Conservation (phyloP, 371 early-diverging fungal species). For the Lichtheimia corymbifera region DNA sequence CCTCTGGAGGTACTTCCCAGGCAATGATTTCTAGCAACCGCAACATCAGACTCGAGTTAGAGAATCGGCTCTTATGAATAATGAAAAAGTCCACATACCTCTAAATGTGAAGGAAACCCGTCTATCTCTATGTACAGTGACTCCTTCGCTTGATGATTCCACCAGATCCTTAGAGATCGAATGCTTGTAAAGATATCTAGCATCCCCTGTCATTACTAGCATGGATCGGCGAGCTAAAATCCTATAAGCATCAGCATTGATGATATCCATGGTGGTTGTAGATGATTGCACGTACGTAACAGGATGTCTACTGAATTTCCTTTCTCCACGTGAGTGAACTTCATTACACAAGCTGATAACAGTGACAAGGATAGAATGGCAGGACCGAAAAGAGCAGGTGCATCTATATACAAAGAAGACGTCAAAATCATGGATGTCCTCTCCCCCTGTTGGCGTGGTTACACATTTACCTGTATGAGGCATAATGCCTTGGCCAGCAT, state of each 20-base stretch:
- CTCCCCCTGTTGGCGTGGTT: background rate
- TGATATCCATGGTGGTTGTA: too few species aligned
- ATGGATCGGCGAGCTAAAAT: conserved; percentile 61
- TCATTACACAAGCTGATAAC: conserved; percentile 71
- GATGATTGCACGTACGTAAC: conserved; percentile 45
- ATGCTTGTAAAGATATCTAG: conserved; percentile 69
- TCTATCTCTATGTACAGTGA: conserved; percentile 32
- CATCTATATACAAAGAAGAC: conserved; percentile 33
- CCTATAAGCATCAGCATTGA: background rate
- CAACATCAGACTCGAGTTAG: background rate
- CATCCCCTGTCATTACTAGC: conserved; percentile 61
- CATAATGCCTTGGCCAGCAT: conserved; percentile 71
- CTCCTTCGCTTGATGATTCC: conserved; percentile 36
- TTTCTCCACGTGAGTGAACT: conserved; percentile 47
- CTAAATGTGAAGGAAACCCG: conserved; percentile 51
- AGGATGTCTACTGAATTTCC: conserved; percentile 32
- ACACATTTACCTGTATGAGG: conserved; percentile 42
- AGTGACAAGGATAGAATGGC: conserved; percentile 66
- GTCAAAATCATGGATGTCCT: conserved; percentile 5
- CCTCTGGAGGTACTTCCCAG: conserved; percentile 18
- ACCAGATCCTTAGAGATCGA: conserved; percentile 65
- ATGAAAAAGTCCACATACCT: background rate
- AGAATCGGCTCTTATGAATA: background rate
- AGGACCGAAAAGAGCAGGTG: conserved; percentile 67
- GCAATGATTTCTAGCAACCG: conserved; percentile 17